Evolutionary conservation across 2,329 filamentous ascomycete species (phyloP).

Genomic region (Fusarium sp.): DNA sequence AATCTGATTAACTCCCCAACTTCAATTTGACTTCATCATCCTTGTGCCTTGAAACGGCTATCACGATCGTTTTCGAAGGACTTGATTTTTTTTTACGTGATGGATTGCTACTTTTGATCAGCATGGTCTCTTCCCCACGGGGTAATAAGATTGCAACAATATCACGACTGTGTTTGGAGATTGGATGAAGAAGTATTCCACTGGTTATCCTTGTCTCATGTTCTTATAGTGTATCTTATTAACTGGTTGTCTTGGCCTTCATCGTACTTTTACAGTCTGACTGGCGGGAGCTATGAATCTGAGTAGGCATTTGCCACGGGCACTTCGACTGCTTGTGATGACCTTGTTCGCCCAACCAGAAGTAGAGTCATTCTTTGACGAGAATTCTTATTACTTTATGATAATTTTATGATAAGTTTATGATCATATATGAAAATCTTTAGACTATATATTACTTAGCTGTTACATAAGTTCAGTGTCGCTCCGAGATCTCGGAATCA

Average conservation of each 20-base stretch:
- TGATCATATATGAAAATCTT: neutral
- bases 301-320: too few species aligned
- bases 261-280: neutral
- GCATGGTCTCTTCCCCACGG: constrained; percentile 39
- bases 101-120: constrained; percentile 20
- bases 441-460: neutral
- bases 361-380: too few species aligned
- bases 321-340: neutral
- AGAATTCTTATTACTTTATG: too few species aligned
- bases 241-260: neutral
- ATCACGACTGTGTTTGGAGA: neutral
- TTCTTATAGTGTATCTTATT: too few species aligned
- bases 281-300: too few species aligned
- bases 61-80: neutral
- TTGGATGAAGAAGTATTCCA: neutral
- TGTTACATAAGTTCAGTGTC: neutral
- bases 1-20: constrained; percentile 5
- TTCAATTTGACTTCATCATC: constrained; percentile 24
- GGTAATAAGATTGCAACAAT: constrained; percentile 34
- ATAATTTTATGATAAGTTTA: neutral
- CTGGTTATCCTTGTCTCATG: neutral
- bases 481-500: neutral
- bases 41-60: constrained; percentile 6
- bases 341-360: neutral
- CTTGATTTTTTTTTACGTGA: constrained; percentile 30